phyloP scores from a whole-genome alignment of 2,329 filamentous ascomycete genomes.

The Neocucurbitaria cava region DNA sequence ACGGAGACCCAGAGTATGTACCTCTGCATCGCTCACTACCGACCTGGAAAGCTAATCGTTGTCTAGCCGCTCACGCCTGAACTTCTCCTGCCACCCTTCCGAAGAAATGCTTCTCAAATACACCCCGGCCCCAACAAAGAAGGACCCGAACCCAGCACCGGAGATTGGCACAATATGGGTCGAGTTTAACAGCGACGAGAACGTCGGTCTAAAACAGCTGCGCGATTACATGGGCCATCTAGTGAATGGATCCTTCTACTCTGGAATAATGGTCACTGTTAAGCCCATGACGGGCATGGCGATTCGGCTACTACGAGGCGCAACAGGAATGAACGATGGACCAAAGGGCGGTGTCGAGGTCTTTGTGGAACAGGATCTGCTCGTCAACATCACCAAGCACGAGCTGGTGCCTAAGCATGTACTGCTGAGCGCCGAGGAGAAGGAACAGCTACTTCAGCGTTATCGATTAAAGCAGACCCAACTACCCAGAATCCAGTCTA shows the following conservation, averaged over 20 bases:
- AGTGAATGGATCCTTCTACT: conserved; percentile 80
- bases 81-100: conserved; percentile 86
- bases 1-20: conserved; percentile 78
- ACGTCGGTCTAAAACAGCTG: conserved; percentile 90
- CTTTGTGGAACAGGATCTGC: conserved; percentile 92
- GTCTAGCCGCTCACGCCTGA: conserved; percentile 78
- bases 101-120: conserved; percentile 85
- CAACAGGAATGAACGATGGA: conserved; percentile 35
- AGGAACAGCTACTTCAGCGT: conserved; percentile 80
- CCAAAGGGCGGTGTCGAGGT: conserved; percentile 91
- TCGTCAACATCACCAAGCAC: conserved; percentile 98
- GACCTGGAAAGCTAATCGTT: conserved; percentile 4
- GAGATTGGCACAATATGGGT: conserved; percentile 90
- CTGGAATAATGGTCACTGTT: conserved; percentile 87
- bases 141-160: conserved; percentile 72
- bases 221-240: conserved; percentile 87
- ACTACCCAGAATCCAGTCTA: conserved; percentile 87
- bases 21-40: not conserved
- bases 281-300: conserved; percentile 84
- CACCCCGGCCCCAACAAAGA: conserved; percentile 72
- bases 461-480: conserved; percentile 98
- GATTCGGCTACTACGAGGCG: conserved; percentile 42
- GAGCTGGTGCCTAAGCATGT: conserved; percentile 95
- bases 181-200: conserved; percentile 83
- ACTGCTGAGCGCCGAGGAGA: conserved; percentile 88